Percentiles rank a stretch among this genome's conserved stretches.
phyloP scores from a whole-genome alignment of 2,329 filamentous ascomycete species.

The Pestalotiopsis sp. region DNA sequence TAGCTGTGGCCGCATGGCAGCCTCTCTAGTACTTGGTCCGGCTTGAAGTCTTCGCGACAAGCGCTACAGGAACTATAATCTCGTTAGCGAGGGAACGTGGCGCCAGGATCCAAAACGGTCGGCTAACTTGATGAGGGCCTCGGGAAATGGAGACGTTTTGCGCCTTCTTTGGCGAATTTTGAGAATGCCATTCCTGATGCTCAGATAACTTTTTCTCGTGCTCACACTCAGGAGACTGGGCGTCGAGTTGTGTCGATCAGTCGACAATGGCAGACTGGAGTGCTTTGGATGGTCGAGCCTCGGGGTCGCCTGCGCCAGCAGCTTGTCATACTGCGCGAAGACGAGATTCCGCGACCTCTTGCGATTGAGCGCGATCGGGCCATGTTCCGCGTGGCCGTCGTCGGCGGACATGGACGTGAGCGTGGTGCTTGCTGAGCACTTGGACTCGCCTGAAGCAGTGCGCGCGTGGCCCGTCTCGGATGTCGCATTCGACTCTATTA shows the following conservation, averaged over 20 bases:
- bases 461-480: slow-evolving; percentile 43
- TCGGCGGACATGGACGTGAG: slow-evolving; percentile 46
- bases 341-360: slow-evolving; percentile 41
- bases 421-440: slow-evolving; percentile 39
- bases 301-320: slow-evolving; percentile 46
- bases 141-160: slow-evolving; percentile 34
- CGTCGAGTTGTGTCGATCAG: slow-evolving; percentile 28
- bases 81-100: slow-evolving; percentile 15
- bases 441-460: slow-evolving; percentile 44
- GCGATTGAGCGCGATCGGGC: slow-evolving; percentile 25
- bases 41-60: slow-evolving; percentile 56
- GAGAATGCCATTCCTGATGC: slow-evolving; percentile 46
- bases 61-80: slow-evolving; percentile 54
- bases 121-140: slow-evolving; percentile 30
- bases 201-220: slow-evolving; percentile 46
- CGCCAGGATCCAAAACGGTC: neutral
- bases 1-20: slow-evolving; percentile 61
- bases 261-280: slow-evolving; percentile 30
- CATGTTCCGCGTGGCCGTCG: slow-evolving; percentile 24
- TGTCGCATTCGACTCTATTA: slow-evolving; percentile 44
- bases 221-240: slow-evolving; percentile 46
- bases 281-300: slow-evolving; percentile 45
- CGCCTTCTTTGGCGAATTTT: slow-evolving; percentile 42
- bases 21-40: slow-evolving; percentile 44
- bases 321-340: slow-evolving; percentile 55